Evolutionary conservation across 1,284 basidiomycete species (phyloP), one percentile per base, ranked within the genome.

Genomic region (Amylostereum chailletii): DNA sequence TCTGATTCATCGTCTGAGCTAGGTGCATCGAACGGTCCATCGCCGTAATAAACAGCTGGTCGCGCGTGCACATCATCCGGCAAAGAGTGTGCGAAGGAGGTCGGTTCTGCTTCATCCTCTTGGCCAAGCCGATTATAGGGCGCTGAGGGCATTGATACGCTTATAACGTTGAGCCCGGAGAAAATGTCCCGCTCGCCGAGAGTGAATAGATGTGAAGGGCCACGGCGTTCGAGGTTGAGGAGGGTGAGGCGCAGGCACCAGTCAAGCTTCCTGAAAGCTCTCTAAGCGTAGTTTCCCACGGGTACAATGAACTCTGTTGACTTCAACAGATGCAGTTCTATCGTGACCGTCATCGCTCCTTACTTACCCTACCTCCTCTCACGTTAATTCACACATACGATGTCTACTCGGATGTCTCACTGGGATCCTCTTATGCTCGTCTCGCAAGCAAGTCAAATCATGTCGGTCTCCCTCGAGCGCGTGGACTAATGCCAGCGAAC

Each of bases 361-460:
- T 19, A 19, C 19, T 19, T 19, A 19, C 19, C 19, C 19, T 19
- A 19, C 19, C 19, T 19, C 19, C 19, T 19, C 19, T 19, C 19
- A 19, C 19, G 19, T 19, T 19, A 19, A 19, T 19, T 31, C n/a
- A 19, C 27, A 11, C 6, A 26, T n/a, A 43, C 32, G 42, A 30
- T 30, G 6, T 30, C 42, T 11, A 9, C n/a, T 30, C 42, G 42
- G 6, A 11, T 6, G 29, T 43, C 42, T 10, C 29, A 19, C 29
- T 89, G 88, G 88, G 89, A 90, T 60, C 88, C 87, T 37, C 65
- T 84, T 4, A 65, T 90, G 43, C 74, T 91, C 45, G 68, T 88
- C 56, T 83, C 86, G 47, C 86, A 90, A 71, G 86, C 71, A 55
- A 53, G 61, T 56, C 29, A 41, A 5, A 45, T 46, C 31, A 46